Evolutionary conservation across 768 basidiomycete species (phyloP).

Genomic region (Panaeolus papilionaceus): DNA sequence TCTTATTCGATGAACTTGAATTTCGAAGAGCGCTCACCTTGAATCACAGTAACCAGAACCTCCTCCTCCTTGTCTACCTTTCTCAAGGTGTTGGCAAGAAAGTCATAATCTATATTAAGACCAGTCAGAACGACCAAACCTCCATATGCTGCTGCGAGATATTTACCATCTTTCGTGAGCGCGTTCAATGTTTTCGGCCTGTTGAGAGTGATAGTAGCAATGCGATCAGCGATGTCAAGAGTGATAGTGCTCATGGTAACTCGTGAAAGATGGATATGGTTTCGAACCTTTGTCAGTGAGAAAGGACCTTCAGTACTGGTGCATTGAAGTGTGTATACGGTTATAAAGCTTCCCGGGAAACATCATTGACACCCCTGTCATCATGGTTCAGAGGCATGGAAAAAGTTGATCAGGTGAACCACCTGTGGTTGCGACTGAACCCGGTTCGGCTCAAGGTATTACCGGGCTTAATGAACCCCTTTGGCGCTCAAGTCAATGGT

Average conservation of each 20-base stretch:
- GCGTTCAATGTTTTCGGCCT: slow-evolving; percentile 67
- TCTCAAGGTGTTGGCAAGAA: slow-evolving; percentile 61
- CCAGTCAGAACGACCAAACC: slow-evolving; percentile 11
- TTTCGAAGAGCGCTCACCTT: slow-evolving; percentile 47
- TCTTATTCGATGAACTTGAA: background rate
- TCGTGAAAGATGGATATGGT: background rate
- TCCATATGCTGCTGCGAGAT: background rate
- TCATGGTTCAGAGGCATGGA: background rate
- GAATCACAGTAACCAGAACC: slow-evolving; percentile 71
- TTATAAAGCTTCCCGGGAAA: slow-evolving; percentile 1
- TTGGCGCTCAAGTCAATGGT: background rate
- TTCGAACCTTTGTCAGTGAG: background rate
- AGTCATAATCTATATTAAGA: slow-evolving; percentile 60
- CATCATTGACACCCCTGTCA: slow-evolving; percentile 5
- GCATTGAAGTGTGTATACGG: slow-evolving; percentile 2
- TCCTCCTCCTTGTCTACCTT: slow-evolving; percentile 65
- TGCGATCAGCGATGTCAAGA: slow-evolving; percentile 57
- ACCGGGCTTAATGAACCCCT: background rate
- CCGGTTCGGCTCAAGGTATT: background rate
- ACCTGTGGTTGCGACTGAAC: background rate
- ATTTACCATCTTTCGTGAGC: slow-evolving; percentile 55
- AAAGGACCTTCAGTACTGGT: background rate
- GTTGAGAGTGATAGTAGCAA: slow-evolving; percentile 74
- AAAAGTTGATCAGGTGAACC: slow-evolving; percentile 5
- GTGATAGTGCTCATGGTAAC: slow-evolving; percentile 48